Evolutionary conservation across 257 asterid species (phyloP).

Genomic region (Cynanchum wilfordii): DNA sequence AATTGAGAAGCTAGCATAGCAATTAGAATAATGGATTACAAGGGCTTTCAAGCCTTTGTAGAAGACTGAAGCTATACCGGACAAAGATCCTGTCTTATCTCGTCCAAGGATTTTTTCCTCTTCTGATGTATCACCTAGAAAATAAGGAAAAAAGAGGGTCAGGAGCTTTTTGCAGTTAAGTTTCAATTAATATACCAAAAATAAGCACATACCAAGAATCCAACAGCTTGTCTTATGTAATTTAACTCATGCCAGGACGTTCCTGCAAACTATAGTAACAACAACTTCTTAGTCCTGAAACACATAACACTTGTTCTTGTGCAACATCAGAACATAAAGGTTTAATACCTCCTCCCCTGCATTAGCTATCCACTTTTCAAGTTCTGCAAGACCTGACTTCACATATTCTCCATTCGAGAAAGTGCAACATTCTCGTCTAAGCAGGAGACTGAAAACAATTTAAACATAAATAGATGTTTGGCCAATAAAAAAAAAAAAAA

Average conservation of each 20-base stretch:
- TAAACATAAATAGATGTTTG: constrained; percentile 1
- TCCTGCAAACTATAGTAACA: constrained; percentile 79
- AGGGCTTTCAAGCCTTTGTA: constrained; percentile 1
- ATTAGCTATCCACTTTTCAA: constrained; percentile 93
- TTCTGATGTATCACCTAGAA: constrained; percentile 93
- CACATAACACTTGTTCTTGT: constrained; percentile 12
- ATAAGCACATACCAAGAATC: constrained; percentile 66
- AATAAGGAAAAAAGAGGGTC: constrained; percentile 13
- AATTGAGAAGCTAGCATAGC: constrained; percentile 5
- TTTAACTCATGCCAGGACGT: constrained; percentile 97
- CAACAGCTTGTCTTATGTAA: constrained; percentile 98
- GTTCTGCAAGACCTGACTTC: constrained; percentile 94
- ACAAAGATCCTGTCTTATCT: constrained; percentile 93
- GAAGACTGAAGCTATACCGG: constrained; percentile 49
- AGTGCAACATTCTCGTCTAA: constrained; percentile 98
- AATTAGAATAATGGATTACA: background rate
- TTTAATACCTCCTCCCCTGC: constrained; percentile 75
- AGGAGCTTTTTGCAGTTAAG: constrained; percentile 7
- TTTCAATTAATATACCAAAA: constrained; percentile 15
- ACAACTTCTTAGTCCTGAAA: constrained; percentile 27
- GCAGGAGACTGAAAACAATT: constrained; percentile 57
- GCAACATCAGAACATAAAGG: background rate
- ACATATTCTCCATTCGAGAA: constrained; percentile 97
- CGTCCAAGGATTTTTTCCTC: constrained; percentile 88
- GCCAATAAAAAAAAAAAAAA: background rate